These are phyloP conservation scores for Thelonectria discophora DNA, from an alignment of 2,329 filamentous ascomycete species.

Conservation along the genomic window DNA sequence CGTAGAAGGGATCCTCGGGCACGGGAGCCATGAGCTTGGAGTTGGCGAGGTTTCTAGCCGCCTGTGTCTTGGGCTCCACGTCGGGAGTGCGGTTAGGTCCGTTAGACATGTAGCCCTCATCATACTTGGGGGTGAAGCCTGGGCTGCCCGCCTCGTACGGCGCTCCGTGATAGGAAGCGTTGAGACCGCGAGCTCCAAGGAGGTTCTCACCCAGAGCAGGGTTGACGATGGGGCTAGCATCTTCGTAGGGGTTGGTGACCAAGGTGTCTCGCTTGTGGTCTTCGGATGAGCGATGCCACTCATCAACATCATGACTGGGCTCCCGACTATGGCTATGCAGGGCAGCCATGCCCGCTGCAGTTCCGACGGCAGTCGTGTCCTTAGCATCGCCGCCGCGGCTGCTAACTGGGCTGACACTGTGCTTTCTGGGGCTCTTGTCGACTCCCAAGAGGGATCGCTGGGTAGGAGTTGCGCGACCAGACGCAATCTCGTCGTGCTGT, in stretches of 20 bases:
- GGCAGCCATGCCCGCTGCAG: conserved; percentile 56
- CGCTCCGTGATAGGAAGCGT: conserved; percentile 50
- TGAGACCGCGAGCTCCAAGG: conserved; percentile 51
- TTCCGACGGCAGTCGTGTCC: conserved; percentile 61
- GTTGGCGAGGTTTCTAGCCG: conserved; percentile 63
- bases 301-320: conserved; percentile 66
- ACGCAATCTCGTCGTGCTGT: conserved; percentile 55
- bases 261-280: conserved; percentile 73
- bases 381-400: conserved; percentile 46
- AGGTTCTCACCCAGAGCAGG: conserved; percentile 62
- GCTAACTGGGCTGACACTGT: conserved; percentile 43
- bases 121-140: conserved; percentile 67
- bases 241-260: conserved; percentile 73
- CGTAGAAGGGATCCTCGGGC: conserved; percentile 73
- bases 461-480: conserved; percentile 63
- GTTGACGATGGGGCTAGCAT: conserved; percentile 68
- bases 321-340: conserved; percentile 58
- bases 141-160: conserved; percentile 65
- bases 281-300: conserved; percentile 70
- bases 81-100: conserved; percentile 66
- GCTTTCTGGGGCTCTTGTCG: conserved; percentile 45
- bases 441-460: conserved; percentile 42
- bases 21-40: conserved; percentile 56
- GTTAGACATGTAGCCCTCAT: conserved; percentile 93
- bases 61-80: conserved; percentile 59